Base-by-base conservation (phyloP, 306 rosid genomes). In the Adenanthera pavonina region DNA sequence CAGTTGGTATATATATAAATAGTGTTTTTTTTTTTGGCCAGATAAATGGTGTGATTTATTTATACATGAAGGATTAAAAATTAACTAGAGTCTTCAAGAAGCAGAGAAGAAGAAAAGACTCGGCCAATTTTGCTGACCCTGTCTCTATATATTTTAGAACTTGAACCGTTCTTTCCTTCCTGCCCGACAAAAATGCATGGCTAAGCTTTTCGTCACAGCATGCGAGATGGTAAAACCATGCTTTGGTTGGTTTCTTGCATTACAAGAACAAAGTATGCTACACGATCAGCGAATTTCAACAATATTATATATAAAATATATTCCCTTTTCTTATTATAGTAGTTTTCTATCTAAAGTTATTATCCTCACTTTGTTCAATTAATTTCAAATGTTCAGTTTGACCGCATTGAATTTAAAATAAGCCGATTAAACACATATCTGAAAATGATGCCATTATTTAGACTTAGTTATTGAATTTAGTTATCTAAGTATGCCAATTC, bases 71-170 rank as follows among this genome's bases (percentile, higher is more conserved):
- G 54, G 54, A 49, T 49, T 49, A 14, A 8, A 46, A 46, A 46
- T 5, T 5, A 46, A 46, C 3, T 13, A 46, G 4, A 48, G 16
- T 48, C 52, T 11, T 0, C 3, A 4, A 3, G 54, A 48, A 49
- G 2, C 54, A 11, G 16, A 13, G 25, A 16, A 16, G 59, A 4
- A 1, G 59, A 14, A 51, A 16, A 20, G 77, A 79, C 82, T 34
- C 44, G 70, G 77, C 72, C 43, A 0, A 1, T 8, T 19, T 47
- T 60, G 67, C 54, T 43, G 78, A 80, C 84, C 46, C 4, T 80
- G 60, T 80, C 78, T 14, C 40, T 33, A 0, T 34, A 60, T 9
- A 30, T 30, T 0, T 20, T 60, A 19, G 12, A 19, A 56, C 62
- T 56, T 56, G 62, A 19, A 56, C 62, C 62, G 8, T n/a, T 60